Evolutionary conservation across 352 stramenopile genomes (phyloP).

Genomic region (Phytopythium litorale): DNA sequence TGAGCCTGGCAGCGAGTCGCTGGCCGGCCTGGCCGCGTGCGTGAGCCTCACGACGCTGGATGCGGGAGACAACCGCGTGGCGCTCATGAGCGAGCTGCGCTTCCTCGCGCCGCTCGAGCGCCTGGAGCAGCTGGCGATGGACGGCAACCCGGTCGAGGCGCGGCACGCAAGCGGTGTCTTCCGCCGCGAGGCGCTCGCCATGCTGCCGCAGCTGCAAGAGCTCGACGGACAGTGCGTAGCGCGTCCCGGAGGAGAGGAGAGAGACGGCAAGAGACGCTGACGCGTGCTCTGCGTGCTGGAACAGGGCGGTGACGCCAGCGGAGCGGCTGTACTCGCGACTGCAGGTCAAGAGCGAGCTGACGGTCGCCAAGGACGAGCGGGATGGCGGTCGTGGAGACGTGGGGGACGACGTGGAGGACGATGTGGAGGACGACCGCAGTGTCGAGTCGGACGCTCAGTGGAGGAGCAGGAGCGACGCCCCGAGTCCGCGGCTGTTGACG

Average conservation of each 20-base stretch:
- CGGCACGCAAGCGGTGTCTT: slow-evolving; percentile 26
- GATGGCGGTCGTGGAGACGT: neutral
- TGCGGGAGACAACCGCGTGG: slow-evolving; percentile 35
- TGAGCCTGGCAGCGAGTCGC: no score
- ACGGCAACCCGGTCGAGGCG: slow-evolving; percentile 48
- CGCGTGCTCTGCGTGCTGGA: no score
- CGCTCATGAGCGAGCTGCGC: slow-evolving; percentile 51
- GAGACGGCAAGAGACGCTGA: no score
- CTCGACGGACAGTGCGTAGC: slow-evolving; percentile 39
- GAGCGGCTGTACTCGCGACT: slow-evolving; percentile 48
- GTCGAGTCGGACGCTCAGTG: neutral
- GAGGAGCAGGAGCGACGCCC: neutral
- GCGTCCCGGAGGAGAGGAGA: no score
- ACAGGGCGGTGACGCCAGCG: slow-evolving; percentile 29
- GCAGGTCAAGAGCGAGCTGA: slow-evolving; percentile 36
- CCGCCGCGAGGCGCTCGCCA: slow-evolving; percentile 42
- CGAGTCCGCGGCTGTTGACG: neutral
- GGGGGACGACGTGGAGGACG: neutral
- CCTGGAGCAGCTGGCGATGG: slow-evolving; percentile 38
- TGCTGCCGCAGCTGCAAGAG: slow-evolving; percentile 48
- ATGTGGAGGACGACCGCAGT: neutral
- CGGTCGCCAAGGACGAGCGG: neutral
- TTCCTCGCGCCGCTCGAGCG: slow-evolving; percentile 39
- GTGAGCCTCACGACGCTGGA: slow-evolving; percentile 34
- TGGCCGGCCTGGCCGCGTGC: slow-evolving; percentile 30